Conservation (phyloP, 768 basidiomycete species). For the Amanita subjunquillea region DNA sequence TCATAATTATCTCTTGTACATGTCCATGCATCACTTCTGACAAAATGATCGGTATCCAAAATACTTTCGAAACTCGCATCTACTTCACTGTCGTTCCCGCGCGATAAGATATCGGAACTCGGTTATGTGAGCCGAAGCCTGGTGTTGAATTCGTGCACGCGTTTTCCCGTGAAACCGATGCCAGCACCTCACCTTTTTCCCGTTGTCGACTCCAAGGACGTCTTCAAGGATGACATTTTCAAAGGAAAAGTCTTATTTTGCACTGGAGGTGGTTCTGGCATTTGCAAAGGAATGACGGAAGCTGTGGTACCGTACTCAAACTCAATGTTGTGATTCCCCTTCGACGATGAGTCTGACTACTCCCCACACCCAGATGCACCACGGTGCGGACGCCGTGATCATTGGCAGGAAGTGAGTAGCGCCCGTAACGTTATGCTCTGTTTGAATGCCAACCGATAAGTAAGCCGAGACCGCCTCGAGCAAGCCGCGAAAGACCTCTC, state of each 20-base stretch:
- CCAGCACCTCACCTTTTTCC: constrained; percentile 32
- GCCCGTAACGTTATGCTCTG: background rate
- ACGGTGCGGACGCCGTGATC: constrained; percentile 75
- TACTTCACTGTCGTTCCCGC: too few species aligned
- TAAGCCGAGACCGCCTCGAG: constrained; percentile 61
- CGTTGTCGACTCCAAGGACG: constrained; percentile 38
- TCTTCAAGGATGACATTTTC: constrained; percentile 79
- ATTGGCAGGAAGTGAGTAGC: constrained; percentile 73
- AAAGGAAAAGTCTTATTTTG: constrained; percentile 85
- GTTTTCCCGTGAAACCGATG: constrained; percentile 22
- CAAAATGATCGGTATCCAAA: too few species aligned
- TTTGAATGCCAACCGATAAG: constrained; percentile 24
- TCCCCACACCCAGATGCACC: constrained; percentile 50
- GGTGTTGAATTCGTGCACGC: background rate
- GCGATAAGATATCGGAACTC: background rate
- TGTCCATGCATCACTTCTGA: too few species aligned
- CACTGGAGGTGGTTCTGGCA: constrained; percentile 89
- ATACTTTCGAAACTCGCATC: too few species aligned
- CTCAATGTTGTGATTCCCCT: too few species aligned
- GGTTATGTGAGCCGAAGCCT: background rate
- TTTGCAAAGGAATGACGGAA: constrained; percentile 84
- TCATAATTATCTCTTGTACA: too few species aligned
- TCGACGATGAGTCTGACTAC: background rate
- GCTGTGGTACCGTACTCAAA: constrained; percentile 44
- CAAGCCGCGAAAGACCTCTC: constrained; percentile 65